These are phyloP conservation scores for Leishmania major DNA, from an alignment of 208 protist genomes.

Conservation along the genomic window DNA sequence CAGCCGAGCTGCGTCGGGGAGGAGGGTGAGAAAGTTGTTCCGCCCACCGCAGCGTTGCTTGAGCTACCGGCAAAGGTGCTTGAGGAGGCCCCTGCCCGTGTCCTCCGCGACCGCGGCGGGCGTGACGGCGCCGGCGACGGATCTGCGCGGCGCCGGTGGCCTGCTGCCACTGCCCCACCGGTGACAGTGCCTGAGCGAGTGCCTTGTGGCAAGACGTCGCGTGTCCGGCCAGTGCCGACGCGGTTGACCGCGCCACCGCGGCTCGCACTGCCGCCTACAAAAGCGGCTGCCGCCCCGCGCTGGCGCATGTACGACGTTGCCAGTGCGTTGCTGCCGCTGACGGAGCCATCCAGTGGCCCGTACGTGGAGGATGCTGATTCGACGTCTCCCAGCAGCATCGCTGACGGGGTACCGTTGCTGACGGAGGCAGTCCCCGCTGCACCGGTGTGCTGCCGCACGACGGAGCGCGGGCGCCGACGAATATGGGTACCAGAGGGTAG, in stretches of 20 bases:
- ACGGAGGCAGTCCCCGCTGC: not conserved
- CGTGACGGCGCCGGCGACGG: slow-evolving; percentile 36
- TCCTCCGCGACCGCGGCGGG: slow-evolving; percentile 27
- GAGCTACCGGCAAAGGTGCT: not conserved
- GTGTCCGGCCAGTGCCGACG: slow-evolving; percentile 16
- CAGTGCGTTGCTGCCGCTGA: slow-evolving; percentile 6
- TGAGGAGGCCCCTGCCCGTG: slow-evolving; percentile 7
- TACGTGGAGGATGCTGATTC: not conserved
- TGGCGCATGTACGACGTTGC: not conserved
- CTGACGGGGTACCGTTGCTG: not conserved
- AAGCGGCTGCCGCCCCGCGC: not conserved
- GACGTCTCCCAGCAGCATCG: not conserved
- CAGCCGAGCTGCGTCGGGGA: slow-evolving; percentile 14
- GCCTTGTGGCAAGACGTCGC: slow-evolving; percentile 14
- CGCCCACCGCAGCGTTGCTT: not conserved
- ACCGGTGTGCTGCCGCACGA: slow-evolving; percentile 24
- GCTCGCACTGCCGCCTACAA: not conserved
- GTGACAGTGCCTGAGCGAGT: not conserved
- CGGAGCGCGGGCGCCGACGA: slow-evolving; percentile 64
- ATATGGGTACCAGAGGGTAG: slow-evolving; percentile 81
- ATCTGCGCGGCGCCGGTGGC: slow-evolving; percentile 25
- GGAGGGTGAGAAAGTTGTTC: slow-evolving; percentile 16
- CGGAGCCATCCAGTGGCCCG: not conserved
- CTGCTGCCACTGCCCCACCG: not conserved
- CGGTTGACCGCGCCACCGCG: not conserved